Evolutionary conservation across 345 rosid genomes (phyloP), one percentile per base, ranked within the genome.

Genomic region (Balakata baccata): DNA sequence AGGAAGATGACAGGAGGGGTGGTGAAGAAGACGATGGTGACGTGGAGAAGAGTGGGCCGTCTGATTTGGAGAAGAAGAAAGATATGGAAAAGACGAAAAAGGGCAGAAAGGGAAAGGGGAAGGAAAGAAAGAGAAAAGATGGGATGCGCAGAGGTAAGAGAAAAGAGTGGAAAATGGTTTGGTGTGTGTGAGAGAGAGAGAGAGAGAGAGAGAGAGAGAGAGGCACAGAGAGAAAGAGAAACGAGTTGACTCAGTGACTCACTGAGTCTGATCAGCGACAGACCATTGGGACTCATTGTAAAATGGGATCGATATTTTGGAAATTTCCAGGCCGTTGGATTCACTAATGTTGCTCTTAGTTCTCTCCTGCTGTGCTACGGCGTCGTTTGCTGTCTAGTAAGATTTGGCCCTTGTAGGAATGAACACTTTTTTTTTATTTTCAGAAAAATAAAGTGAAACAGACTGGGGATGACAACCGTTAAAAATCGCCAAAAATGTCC

Each of bases 11-110:
- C 78, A 72, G 22, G 79, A 64, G 78, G 84, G 57, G 54, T 25
- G 76, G 81, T 80, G 97, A 82, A 82, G 97, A 87, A 82, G 97
- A 88, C 90, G 98, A 86, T 74, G 92, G 74, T 84, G 94, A 89
- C 92, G 95, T 92, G 93, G 94, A 80, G 41, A 49, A 65, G 73
- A 45, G 73, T 50, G 86, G 83, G 78, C 86, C 93, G 91, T 90
- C 85, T 78, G 93, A 82, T 59, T 59, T 25, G 73, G 46, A 67
- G 62, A n/a, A 61, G 64, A 59, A 53, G 72, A 66, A 29, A 43
- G 66, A 61, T 45, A 57, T 69, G 16, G 84, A 89, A 91, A 87
- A 78, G 93, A 89, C 91, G 47, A 84, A 91, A 89, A 87, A 82
- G 96, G 92, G 78, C 81, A 60, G n/a, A 22, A 79, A 58, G 29